phyloP scores from a whole-genome alignment of 2,329 filamentous ascomycete genomes.

The Fusarium sacchari region DNA sequence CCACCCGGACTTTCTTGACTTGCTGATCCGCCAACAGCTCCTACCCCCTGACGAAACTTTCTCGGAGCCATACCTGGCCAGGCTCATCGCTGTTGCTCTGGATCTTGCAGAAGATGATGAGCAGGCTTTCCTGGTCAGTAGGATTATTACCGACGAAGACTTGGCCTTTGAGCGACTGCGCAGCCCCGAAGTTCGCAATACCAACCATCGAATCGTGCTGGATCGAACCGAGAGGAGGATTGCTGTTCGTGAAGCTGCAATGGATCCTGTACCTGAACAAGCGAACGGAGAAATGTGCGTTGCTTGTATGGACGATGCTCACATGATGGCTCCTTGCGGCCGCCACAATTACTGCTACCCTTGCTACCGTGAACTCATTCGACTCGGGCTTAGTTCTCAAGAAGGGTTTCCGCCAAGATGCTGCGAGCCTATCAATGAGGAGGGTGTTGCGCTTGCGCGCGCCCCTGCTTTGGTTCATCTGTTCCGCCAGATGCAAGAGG shows the following conservation, averaged over 20 bases:
- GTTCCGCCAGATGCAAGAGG: slow-evolving; percentile 33
- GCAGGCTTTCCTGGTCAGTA: slow-evolving; percentile 32
- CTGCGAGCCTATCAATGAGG: slow-evolving; percentile 31
- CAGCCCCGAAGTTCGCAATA: slow-evolving; percentile 21
- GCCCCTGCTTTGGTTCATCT: slow-evolving; percentile 35
- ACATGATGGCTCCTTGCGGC: slow-evolving; percentile 17
- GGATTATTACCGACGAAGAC: slow-evolving; percentile 40
- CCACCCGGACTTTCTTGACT: slow-evolving; percentile 36
- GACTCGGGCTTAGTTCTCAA: slow-evolving; percentile 30
- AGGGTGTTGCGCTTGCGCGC: slow-evolving; percentile 1
- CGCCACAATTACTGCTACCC: slow-evolving; percentile 35
- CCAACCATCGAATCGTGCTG: slow-evolving; percentile 13
- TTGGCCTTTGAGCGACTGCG: slow-evolving; percentile 22
- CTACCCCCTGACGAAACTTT: slow-evolving; percentile 1
- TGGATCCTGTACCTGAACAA: neutral
- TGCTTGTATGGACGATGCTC: slow-evolving; percentile 19
- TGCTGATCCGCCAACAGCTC: slow-evolving; percentile 16
- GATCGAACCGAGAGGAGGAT: slow-evolving; percentile 24
- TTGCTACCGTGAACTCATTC: slow-evolving; percentile 34
- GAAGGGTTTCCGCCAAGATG: slow-evolving; percentile 40
- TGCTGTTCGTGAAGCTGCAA: neutral
- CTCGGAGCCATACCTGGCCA: slow-evolving; percentile 27
- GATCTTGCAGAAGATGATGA: slow-evolving; percentile 29
- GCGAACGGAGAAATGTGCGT: slow-evolving; percentile 22
- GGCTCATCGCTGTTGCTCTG: slow-evolving; percentile 30